Percentiles rank a stretch among this genome's conserved stretches.
Conservation (phyloP, 2,329 filamentous ascomycete species). For the Ophiobolus disseminans region DNA sequence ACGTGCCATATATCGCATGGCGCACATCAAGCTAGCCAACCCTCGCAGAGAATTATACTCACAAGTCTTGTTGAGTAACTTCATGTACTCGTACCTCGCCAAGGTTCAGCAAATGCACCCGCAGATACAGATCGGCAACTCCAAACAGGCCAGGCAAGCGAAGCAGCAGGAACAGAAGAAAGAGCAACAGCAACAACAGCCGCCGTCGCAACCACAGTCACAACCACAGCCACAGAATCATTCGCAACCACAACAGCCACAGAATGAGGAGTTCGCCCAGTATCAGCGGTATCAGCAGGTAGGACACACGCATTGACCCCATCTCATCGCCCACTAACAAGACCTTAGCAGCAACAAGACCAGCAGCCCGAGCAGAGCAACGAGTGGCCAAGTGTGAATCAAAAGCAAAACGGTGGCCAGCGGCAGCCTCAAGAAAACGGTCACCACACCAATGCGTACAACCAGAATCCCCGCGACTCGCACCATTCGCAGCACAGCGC, state of each 20-base stretch:
- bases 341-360: slow-evolving; percentile 34
- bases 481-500: slow-evolving; percentile 42
- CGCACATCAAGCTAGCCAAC: slow-evolving; percentile 98
- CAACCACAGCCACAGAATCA: slow-evolving; percentile 43
- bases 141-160: slow-evolving; percentile 72
- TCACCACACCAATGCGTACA: slow-evolving; percentile 20
- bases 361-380: slow-evolving; percentile 23
- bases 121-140: slow-evolving; percentile 88
- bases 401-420: slow-evolving; percentile 16
- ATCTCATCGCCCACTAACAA: slow-evolving; percentile 5
- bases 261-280: slow-evolving; percentile 49
- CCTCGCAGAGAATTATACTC: slow-evolving; percentile 89
- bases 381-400: slow-evolving; percentile 30
- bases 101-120: slow-evolving; percentile 99
- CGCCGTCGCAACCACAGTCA: slow-evolving; percentile 53
- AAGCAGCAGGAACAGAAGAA: slow-evolving; percentile 55
- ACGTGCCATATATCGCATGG: slow-evolving; percentile 97
- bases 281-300: slow-evolving; percentile 51
- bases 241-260: slow-evolving; percentile 41
- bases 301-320: neutral
- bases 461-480: slow-evolving; percentile 38
- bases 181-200: slow-evolving; percentile 53
- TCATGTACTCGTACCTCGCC: slow-evolving; percentile 99
- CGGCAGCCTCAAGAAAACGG: slow-evolving; percentile 20
- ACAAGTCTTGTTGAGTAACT: slow-evolving; percentile 95